Base-by-base conservation (phyloP, 345 rosid species). In the Aquilaria sinensis region DNA sequence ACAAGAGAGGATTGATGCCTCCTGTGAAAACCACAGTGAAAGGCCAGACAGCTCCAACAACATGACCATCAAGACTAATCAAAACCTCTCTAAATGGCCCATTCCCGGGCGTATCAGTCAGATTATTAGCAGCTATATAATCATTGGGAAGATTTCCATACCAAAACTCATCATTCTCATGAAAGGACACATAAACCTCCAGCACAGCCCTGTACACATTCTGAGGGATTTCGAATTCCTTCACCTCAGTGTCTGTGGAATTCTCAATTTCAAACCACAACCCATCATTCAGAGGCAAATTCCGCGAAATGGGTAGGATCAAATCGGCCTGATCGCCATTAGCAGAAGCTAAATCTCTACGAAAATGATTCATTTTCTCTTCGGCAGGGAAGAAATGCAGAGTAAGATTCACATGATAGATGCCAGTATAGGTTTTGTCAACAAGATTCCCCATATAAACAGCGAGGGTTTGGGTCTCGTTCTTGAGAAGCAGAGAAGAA, bases 111-210 rank as follows among this genome's bases (percentile, higher is more conserved):
- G n/a, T 55, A 37, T 33, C 74, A 34, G 71, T 78, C 12, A 87
- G 78, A 60, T 78, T 77, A 46, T 92, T 92, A 0, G 86, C 86
- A 37, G 61, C 63, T 52, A 92, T 75, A 60, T 70, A 92, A 48
- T 92, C 95, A 74, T 83, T 85, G 0, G 87, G 95, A 60, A 69
- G 69, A 72, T 89, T 89, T 15, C 70, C 67, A 62, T 81, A 87
- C 98, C 98, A 92, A 67, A 83, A 89, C 78, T 92, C 98, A 74
- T 92, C 98, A 56, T 77, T 76, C 82, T 84, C 96, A 63, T 92
- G 98, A 51, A 89, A 92, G 50, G 96, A 92, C 43, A 89, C 80
- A 69, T 87, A 89, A 59, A 92, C 90, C 72, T 92, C 98, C 62
- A 92, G 64, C 47, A 87, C 89, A 49, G 98, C 98, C 75, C 95